Conservation (phyloP, 2,329 filamentous ascomycete genomes). For the Thelonectria blattea region DNA sequence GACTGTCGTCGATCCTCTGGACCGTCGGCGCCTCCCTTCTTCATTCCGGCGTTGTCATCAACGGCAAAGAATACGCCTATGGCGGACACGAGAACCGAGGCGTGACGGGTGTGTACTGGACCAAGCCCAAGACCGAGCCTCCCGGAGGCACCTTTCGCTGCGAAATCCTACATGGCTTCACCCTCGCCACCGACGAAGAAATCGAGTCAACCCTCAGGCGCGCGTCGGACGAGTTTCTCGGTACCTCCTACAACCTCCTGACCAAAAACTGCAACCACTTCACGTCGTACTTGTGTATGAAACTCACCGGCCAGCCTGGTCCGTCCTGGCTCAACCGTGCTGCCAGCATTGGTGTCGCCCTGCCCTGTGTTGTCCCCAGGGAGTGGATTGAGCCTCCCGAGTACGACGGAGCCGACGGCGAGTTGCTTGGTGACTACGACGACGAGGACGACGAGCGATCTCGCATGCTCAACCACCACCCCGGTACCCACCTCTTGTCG, state of each 20-base stretch:
- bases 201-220: slow-evolving; percentile 72
- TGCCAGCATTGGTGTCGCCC: slow-evolving; percentile 79
- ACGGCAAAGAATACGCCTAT: slow-evolving; percentile 82
- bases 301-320: slow-evolving; percentile 72
- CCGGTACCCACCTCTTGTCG: slow-evolving; percentile 41
- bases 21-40: slow-evolving; percentile 77
- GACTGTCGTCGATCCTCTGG: slow-evolving; percentile 79
- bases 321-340: slow-evolving; percentile 83
- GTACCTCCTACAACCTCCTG: slow-evolving; percentile 79
- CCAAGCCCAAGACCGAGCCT: slow-evolving; percentile 72
- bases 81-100: slow-evolving; percentile 77
- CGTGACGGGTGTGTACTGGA: slow-evolving; percentile 84
- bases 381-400: slow-evolving; percentile 85
- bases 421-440: slow-evolving; percentile 65
- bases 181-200: slow-evolving; percentile 70
- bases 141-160: slow-evolving; percentile 79
- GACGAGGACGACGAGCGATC: slow-evolving; percentile 57
- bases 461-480: slow-evolving; percentile 60
- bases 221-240: slow-evolving; percentile 75
- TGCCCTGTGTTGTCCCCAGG: slow-evolving; percentile 81
- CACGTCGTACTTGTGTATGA: slow-evolving; percentile 75
- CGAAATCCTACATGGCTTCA: slow-evolving; percentile 81
- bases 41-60: slow-evolving; percentile 83
- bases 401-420: slow-evolving; percentile 74
- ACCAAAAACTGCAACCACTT: slow-evolving; percentile 92